Evolutionary conservation across 208 protist genomes (phyloP), one percentile per base, ranked within the genome.

Genomic region (Trypanosoma mega): DNA sequence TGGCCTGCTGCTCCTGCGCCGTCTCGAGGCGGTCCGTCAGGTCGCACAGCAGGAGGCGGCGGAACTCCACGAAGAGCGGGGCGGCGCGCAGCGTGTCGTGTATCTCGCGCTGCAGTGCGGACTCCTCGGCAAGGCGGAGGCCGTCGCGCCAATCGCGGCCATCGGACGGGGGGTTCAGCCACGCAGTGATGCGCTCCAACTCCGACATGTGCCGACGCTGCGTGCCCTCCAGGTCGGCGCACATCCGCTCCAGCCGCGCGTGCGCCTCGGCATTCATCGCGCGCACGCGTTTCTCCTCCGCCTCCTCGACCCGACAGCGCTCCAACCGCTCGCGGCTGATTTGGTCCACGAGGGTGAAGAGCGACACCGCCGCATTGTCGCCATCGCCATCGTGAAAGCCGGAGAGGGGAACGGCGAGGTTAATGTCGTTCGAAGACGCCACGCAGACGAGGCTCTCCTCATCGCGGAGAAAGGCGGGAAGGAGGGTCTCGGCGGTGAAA

Each of bases 41-140:
- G 54, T 94, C 87, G 36, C 78, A 74, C 20, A 92, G 60, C 0
- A 94, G 43, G 20, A 87, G 52, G 12, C 76, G 81, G 2, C 87
- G 82, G 29, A 94, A 76, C 18, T 84, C 79, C 6, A 94, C 64
- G 37, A 94, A 68, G 2, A 94, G 74, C 16, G 84, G 84, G 0
- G 87, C 82, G 31, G 65, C 63, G 0, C 77, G 58, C n/a, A 91
- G 53, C 20, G 77, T 29, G 1, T 60, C 41, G 53, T 84, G 76
- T 14, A 82, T 50, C 33, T 73, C 63, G 1, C 26, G 3, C 23
- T 58, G 56, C 8, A 26, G 21, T 18, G 31, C 12, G 34, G 2
- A 3, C 11, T 11, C 46, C 23, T 64, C 58, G 20, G 4, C 46
- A n/a, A n/a, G n/a, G 9, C 46, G 24, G 2, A n/a, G 41, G 2